Evolutionary conservation across 2,329 filamentous ascomycete species (phyloP).

Genomic region (Botrytis galanthina): DNA sequence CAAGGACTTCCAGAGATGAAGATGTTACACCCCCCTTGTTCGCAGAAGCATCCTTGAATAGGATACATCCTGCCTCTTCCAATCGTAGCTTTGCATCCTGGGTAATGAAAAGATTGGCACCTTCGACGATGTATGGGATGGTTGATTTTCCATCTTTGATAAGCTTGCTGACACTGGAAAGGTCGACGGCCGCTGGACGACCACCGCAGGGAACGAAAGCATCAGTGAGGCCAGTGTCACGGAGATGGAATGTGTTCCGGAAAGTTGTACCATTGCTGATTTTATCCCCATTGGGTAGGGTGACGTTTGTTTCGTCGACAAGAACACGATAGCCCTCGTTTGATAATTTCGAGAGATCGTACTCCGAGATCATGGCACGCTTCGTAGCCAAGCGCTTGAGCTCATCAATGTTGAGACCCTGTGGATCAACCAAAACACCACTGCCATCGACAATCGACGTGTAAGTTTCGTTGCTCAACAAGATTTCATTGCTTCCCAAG

Average conservation of each 20-base stretch:
- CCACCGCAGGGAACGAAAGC: constrained; percentile 95
- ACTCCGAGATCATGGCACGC: constrained; percentile 86
- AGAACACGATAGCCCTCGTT: constrained; percentile 86
- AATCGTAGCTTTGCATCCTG: constrained; percentile 95
- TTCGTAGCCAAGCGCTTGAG: constrained; percentile 79
- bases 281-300: constrained; percentile 81
- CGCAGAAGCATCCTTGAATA: constrained; percentile 97
- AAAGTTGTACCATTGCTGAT: constrained; percentile 90
- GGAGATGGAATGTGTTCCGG: constrained; percentile 96
- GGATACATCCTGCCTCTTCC: constrained; percentile 88
- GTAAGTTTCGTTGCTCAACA: constrained; percentile 94
- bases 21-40: constrained; percentile 99
- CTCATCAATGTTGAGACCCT: constrained; percentile 82
- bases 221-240: constrained; percentile 73
- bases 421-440: constrained; percentile 89
- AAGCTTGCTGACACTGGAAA: constrained; percentile 80
- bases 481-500: constrained; percentile 94
- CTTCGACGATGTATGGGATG: constrained; percentile 95
- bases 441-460: constrained; percentile 93
- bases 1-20: constrained; percentile 92
- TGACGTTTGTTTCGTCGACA: constrained; percentile 85
- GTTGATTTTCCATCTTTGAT: constrained; percentile 85
- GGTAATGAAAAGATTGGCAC: constrained; percentile 97
- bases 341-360: constrained; percentile 81
- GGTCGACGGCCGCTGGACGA: constrained; percentile 92